Base-by-base conservation (phyloP, 2,329 filamentous ascomycete genomes). In the Fusarium penzigii region DNA sequence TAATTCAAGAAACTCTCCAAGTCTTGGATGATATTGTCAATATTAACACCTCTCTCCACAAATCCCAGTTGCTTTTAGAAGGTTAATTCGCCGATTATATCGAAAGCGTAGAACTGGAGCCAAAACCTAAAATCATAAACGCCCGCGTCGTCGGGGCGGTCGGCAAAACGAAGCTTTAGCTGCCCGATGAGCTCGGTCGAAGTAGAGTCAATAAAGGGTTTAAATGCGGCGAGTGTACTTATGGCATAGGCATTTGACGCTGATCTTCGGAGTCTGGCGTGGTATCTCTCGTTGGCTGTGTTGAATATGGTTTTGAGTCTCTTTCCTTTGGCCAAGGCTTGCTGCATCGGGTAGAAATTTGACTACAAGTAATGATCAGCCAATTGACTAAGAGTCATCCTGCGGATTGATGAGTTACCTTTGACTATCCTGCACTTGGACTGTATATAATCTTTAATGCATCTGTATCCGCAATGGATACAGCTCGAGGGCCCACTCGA, bases 101-200 rank as follows among this genome's bases (percentile, higher is more conserved):
- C 89, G 64, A 92, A 92, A 1, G 89, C 88, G 62, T 89, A 91
- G 68, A 85, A 91, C 65, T 92, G 88, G 53, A 92, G 73, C 88
- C 88, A 91, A 57, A 78, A 75, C 4, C 83, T 82, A 51, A 89
- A 86, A 63, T 88, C 81, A 64, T 54, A 58, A 8, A 52, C 44
- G 1, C 52, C 54, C 2, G 20, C 39, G 6, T 45, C 34, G 5
- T 25, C 42, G 3, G 49, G 2, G 1, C 43, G 43, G 17, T 48
- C 29, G 1, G 49, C 44, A 39, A 45, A 52, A 25, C 49, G 52
- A 40, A 39, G 39, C 16, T 56, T 53, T 2, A 61, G 54, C 40
- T 60, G 49, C 13, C 38, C 50, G 20, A 58, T 20, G 34, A 57
- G 53, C 51, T 55, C 53, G 5, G 46, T 39, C 12, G 57, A 52